A percentile compares a stretch with the other conserved stretches of the same genome.
These are phyloP conservation scores for Sphaerulina musiva DNA, from an alignment of 2,329 filamentous ascomycete species.

Conservation along the genomic window DNA sequence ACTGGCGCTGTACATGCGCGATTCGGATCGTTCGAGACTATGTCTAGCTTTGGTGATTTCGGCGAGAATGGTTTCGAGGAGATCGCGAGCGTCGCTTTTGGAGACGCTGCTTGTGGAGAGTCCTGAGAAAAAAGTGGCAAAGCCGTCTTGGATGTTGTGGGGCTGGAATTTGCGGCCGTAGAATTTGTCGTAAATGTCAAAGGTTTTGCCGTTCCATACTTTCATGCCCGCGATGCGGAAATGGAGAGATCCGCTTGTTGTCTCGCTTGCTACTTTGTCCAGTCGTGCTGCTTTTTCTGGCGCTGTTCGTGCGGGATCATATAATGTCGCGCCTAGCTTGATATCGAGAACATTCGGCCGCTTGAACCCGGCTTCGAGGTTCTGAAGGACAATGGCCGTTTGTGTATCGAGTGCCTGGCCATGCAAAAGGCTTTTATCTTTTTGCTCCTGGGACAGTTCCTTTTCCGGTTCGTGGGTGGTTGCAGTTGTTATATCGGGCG, in stretches of 20 bases:
- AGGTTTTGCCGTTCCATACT: constrained; percentile 47
- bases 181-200: constrained; percentile 58
- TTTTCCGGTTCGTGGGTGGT: constrained; percentile 3
- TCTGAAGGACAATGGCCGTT: constrained; percentile 75
- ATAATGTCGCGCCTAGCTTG: constrained; percentile 80
- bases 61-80: constrained; percentile 40
- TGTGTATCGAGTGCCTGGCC: constrained; percentile 67
- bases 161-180: constrained; percentile 56
- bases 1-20: constrained; percentile 61
- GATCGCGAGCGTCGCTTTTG: constrained; percentile 31
- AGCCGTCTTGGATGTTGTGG: constrained; percentile 51
- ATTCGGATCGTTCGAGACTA: constrained; percentile 56
- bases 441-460: constrained; percentile 28
- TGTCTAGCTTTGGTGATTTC: constrained; percentile 42
- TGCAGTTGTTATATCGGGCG: constrained; percentile 18
- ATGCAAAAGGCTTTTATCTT: constrained; percentile 40
- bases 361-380: constrained; percentile 72
- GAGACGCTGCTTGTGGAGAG: constrained; percentile 37
- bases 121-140: constrained; percentile 50
- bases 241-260: constrained; percentile 54
- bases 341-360: constrained; percentile 87
- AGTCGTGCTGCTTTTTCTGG: constrained; percentile 53
- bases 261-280: constrained; percentile 53
- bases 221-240: constrained; percentile 63
- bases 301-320: constrained; percentile 62